phyloP scores from a whole-genome alignment of 768 basidiomycete genomes.

The Pulveroboletus ravenelii region DNA sequence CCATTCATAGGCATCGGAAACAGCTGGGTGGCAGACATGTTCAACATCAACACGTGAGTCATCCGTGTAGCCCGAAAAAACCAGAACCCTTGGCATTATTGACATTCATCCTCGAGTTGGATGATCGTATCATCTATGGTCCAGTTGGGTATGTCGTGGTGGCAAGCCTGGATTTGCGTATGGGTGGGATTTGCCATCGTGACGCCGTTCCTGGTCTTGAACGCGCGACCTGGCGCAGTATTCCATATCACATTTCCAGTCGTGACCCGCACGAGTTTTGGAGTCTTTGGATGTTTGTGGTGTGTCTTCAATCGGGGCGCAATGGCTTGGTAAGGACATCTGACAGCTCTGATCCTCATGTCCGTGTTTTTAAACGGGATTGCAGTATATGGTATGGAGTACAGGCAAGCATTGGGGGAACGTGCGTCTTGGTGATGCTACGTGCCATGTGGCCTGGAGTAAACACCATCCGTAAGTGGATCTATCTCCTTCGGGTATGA shows the following conservation, averaged over 20 bases:
- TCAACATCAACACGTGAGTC: slow-evolving; percentile 71
- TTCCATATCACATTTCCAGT: slow-evolving; percentile 77
- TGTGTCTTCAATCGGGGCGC: slow-evolving; percentile 71
- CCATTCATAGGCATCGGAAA: slow-evolving; percentile 4
- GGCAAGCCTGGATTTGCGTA: slow-evolving; percentile 81
- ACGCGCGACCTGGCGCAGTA: slow-evolving; percentile 72
- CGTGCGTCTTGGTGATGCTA: slow-evolving; percentile 70
- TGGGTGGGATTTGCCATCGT: slow-evolving; percentile 59
- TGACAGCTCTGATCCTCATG: slow-evolving; percentile 16
- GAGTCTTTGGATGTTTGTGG: slow-evolving; percentile 75
- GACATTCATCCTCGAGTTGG: slow-evolving; percentile 42
- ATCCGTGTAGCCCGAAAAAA: background rate
- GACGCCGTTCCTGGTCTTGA: slow-evolving; percentile 69
- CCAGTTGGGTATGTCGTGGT: slow-evolving; percentile 70
- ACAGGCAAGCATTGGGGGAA: slow-evolving; percentile 78
- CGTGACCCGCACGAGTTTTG: slow-evolving; percentile 72
- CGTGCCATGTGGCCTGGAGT: slow-evolving; percentile 73
- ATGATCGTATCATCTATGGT: slow-evolving; percentile 77
- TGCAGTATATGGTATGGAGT: slow-evolving; percentile 72
- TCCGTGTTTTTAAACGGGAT: slow-evolving; percentile 11
- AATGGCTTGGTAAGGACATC: slow-evolving; percentile 59
- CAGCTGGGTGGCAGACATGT: slow-evolving; percentile 79
- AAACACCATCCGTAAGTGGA: slow-evolving; percentile 54
- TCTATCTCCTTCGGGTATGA: background rate
- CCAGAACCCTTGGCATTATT: background rate